Evolutionary conservation across 495 filamentous ascomycete species (phyloP), one percentile per base, ranked within the genome.

Genomic region (Xylaria grammica): DNA sequence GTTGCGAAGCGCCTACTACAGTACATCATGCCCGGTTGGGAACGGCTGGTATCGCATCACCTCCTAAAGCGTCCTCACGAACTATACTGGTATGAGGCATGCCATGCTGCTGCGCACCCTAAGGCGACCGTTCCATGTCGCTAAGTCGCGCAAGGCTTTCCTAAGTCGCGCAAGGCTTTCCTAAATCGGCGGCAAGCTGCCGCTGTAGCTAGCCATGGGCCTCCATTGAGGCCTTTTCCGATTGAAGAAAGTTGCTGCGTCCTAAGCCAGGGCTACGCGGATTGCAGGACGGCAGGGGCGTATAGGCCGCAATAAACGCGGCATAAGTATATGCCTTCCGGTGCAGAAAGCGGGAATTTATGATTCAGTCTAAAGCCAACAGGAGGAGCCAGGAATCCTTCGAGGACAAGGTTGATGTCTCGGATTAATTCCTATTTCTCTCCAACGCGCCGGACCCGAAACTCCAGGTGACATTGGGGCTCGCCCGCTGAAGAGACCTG

Each of bases 171-270:
- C n/a, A 36, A 36, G 34, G 5, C 5, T 7, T 24, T 38, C 20
- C 51, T 11, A 9, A 38, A 20, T 54, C 27, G 20, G 20, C 15
- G 0, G 22, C 34, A 29, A 9, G 36, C 36, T 56, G 36, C 53
- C 22, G 53, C n/a, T 38, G 7, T 55, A n/a, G 17, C 52, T 57
- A 44, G 11, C 53, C 20, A 32, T 22, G n/a, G 22, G 34, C 51
- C 34, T 11, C 0, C 36, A 45, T 56, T 26, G 15, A 26, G 8
- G 30, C 5, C 45, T 24, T 15, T 24, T 55, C 0, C 34, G 11
- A 22, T 11, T 38, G 20, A 55, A 26, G 3, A 5, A 44, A 24
- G 38, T 4, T 27, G 1, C 44, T 46, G 29, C 22, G 17, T 29
- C 26, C 13, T 30, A 29, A 52, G 17, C 4, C 17, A 11, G 17